Conservation (phyloP, 2,329 filamentous ascomycete genomes). For the Diaporthe sp. region DNA sequence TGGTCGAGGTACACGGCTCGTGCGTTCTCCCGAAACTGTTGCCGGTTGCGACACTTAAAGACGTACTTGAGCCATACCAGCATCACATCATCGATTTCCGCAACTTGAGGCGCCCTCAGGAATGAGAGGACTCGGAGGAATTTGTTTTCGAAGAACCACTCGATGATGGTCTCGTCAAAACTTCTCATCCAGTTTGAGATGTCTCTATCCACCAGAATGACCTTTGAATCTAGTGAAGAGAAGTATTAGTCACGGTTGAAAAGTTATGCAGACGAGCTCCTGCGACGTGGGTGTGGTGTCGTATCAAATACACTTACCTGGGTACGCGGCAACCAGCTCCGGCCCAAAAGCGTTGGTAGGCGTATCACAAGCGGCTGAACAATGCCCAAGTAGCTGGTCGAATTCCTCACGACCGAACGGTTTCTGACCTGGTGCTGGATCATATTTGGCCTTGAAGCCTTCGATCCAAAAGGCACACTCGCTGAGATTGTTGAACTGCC, state of each 20-base stretch:
- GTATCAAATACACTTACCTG: neutral
- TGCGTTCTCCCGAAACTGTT: conserved; percentile 50
- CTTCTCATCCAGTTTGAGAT: conserved; percentile 56
- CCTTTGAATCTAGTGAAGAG: conserved; percentile 56
- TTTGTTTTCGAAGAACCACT: conserved; percentile 44
- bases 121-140: conserved; percentile 41
- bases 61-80: conserved; percentile 49
- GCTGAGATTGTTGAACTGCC: conserved; percentile 25
- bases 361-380: conserved; percentile 57
- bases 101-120: neutral
- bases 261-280: neutral
- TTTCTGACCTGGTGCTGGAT: conserved; percentile 43
- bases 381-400: conserved; percentile 48
- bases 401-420: conserved; percentile 47
- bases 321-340: conserved; percentile 62
- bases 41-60: conserved; percentile 47
- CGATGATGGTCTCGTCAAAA: conserved; percentile 47
- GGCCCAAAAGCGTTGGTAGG: conserved; percentile 55
- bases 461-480: conserved; percentile 47
- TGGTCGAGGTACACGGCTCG: conserved; percentile 41
- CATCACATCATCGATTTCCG: conserved; percentile 40
- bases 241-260: neutral
- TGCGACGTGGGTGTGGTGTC: neutral
- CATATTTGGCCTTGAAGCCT: conserved; percentile 47
- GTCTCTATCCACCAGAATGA: conserved; percentile 55